Evolutionary conservation across 1,139 yeast genomes (phyloP).

Genomic region (Groenewaldozyma auringiensis): DNA sequence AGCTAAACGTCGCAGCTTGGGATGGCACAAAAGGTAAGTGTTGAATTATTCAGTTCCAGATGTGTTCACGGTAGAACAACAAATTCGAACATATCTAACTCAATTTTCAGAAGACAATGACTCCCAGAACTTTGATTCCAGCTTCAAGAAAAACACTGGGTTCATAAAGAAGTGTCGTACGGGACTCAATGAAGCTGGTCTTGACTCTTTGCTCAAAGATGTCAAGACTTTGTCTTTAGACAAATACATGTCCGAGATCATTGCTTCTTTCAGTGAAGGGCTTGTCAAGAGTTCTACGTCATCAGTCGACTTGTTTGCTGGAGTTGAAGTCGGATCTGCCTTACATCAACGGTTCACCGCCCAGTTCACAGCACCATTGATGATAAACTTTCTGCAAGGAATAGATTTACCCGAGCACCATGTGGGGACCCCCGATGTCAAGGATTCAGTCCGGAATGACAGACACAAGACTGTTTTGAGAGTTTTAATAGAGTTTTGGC

Average conservation of each 20-base stretch:
- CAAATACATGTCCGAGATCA: constrained; percentile 69
- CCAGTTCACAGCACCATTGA: constrained; percentile 46
- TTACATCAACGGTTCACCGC: constrained; percentile 66
- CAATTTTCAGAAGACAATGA: not conserved
- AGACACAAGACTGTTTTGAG: constrained; percentile 47
- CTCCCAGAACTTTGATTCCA: constrained; percentile 49
- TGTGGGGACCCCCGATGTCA: constrained; percentile 28
- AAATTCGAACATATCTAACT: not conserved
- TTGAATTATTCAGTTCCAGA: too few relatives aligned
- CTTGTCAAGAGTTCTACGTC: constrained; percentile 45
- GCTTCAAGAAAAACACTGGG: constrained; percentile 76
- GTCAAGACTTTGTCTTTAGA: constrained; percentile 56
- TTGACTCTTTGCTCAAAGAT: constrained; percentile 49
- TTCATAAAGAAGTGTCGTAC: constrained; percentile 65
- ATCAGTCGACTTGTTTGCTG: constrained; percentile 53
- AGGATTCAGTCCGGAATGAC: constrained; percentile 37
- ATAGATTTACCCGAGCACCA: constrained; percentile 36
- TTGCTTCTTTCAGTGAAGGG: constrained; percentile 58
- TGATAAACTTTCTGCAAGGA: constrained; percentile 42
- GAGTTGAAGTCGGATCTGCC: constrained; percentile 60
- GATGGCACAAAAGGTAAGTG: not conserved
- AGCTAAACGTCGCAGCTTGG: constrained; percentile 2
- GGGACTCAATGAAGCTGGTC: constrained; percentile 45
- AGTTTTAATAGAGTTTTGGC: constrained; percentile 53
- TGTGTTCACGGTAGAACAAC: too few relatives aligned